phyloP scores from a whole-genome alignment of 768 basidiomycete species.

The Pisolithus orientalis region DNA sequence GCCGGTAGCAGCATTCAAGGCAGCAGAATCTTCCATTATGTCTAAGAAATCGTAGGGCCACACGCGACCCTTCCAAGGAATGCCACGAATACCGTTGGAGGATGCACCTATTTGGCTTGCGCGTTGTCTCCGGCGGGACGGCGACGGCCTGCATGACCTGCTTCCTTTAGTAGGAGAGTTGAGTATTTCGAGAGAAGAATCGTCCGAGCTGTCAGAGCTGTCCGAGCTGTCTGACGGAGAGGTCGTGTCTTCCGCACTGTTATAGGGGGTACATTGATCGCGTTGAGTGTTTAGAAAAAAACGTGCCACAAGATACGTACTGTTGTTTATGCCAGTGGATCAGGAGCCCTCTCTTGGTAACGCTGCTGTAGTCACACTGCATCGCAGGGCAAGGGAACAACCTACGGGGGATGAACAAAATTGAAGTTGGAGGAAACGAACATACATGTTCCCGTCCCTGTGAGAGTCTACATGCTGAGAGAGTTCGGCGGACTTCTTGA shows the following conservation, averaged over 20 bases:
- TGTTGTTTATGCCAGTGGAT: slow-evolving; percentile 16
- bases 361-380: slow-evolving; percentile 9
- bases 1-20: background rate
- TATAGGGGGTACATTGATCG: too few relatives aligned
- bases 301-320: slow-evolving; percentile 4
- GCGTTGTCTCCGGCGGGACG: too few relatives aligned
- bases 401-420: slow-evolving; percentile 2
- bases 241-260: too few relatives aligned
- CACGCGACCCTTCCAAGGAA: background rate
- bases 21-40: background rate
- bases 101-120: background rate
- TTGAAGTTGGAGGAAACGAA: background rate
- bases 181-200: too few relatives aligned
- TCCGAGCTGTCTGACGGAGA: too few relatives aligned
- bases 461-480: slow-evolving; percentile 18
- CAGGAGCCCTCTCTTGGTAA: slow-evolving; percentile 15
- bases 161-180: too few relatives aligned
- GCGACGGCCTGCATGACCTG: too few relatives aligned
- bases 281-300: too few relatives aligned
- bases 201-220: too few relatives aligned
- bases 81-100: background rate
- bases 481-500: slow-evolving; percentile 13
- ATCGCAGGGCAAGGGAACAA: slow-evolving; percentile 13
- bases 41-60: background rate
- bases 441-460: slow-evolving; percentile 8